Evolutionary conservation across 2,329 filamentous ascomycete genomes (phyloP), one percentile per base, ranked within the genome.

Genomic region (Aspergillus versicolor): DNA sequence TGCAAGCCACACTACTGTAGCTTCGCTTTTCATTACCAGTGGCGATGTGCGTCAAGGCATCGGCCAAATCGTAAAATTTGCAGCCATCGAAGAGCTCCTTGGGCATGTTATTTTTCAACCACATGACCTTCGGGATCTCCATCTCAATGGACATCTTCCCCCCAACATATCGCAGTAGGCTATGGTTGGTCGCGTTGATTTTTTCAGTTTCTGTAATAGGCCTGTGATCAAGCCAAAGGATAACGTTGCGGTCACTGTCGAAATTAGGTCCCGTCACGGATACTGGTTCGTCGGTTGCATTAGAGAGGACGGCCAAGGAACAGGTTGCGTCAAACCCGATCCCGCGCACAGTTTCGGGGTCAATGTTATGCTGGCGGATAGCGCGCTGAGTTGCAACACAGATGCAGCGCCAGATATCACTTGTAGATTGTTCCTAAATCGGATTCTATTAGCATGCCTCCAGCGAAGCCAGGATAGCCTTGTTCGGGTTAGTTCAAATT

Each of bases 61-160:
- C 94, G 0, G 88, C 88, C 68, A 99, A 77, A 70, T 99, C 94
- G 75, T 96, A 99, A 72, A 99, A 99, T 76, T 96, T 97, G 86
- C 92, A 97, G 61, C 88, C 87, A 55, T 88, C 87, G 68, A 97
- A 99, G 15, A 94, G 81, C 67, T 96, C 90, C 54, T 89, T 83
- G 2, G 94, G 89, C 94, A 99, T 97, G 77, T 97, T 85, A 76
- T 96, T 96, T 83, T 97, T 97, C 71, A 99, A 83, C 94, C 94
- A 99, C 57, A 97, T 82, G 1, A 97, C 91, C 79, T 99, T 99
- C 62, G 94, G 94, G 55, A 99, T 95, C 75, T 99, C 94, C 94
- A 99, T 99, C 81, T 99, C 94, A 63, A 97, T 93, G 73, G 91
- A 96, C 94, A 99, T 99, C 73, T 89, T 93, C 62, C 94, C 94